Evolutionary conservation across 495 filamentous ascomycete genomes (phyloP).

Genomic region (Parachaetomium inaequale): DNA sequence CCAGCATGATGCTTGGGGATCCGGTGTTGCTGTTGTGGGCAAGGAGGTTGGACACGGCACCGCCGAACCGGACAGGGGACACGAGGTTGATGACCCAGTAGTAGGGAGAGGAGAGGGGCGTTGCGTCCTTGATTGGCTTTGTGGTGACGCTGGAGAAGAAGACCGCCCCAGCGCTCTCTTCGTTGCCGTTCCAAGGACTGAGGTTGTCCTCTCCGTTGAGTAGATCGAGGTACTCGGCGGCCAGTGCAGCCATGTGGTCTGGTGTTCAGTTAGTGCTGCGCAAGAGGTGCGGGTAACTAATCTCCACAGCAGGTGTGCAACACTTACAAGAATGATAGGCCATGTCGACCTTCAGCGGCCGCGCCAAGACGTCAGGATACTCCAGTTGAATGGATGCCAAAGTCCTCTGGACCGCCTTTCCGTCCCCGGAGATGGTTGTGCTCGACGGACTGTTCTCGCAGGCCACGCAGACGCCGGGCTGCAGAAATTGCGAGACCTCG

Average conservation of each 20-base stretch:
- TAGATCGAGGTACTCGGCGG: not conserved
- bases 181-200: not conserved
- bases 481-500: not conserved
- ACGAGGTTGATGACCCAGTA: constrained; percentile 2
- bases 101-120: not conserved
- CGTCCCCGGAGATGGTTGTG: not conserved
- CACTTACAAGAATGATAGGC: not conserved
- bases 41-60: not conserved
- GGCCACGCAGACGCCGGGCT: not conserved
- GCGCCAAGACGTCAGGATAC: not conserved
- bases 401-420: not conserved
- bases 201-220: not conserved
- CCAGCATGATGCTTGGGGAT: not conserved
- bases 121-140: not conserved
- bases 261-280: not conserved
- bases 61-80: not conserved
- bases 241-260: constrained; percentile 4
- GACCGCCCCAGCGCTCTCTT: not conserved
- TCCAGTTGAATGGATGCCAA: not conserved
- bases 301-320: not conserved
- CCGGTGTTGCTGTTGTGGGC: not conserved
- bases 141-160: not conserved
- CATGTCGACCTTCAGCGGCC: not conserved
- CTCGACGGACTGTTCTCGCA: constrained; percentile 6
- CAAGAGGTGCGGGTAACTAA: not conserved